Base-by-base conservation (phyloP, 352 stramenopile genomes). In the Phytophthora constricta region DNA sequence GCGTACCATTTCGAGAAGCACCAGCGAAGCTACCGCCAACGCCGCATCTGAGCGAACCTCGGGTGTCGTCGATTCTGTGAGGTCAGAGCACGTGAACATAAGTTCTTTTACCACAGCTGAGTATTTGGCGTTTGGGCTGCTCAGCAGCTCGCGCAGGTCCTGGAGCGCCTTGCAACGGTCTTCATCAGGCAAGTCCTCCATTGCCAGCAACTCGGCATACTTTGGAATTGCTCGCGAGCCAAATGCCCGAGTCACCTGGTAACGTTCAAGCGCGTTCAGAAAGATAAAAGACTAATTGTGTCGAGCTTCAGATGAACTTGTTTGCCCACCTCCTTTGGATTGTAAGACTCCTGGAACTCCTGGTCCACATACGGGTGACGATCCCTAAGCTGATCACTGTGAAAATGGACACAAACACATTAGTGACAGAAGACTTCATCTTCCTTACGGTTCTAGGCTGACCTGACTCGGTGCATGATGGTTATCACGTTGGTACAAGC, bases 401-500 rank as follows among this genome's bases (percentile, higher is more conserved):
- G 34, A n/a, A 2, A n/a, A 42, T n/a, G 9, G 13, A 26, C 5
- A 41, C 5, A 11, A 53, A 31, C 41, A 14, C 14, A 39, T 19
- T 20, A 10, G n/a, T 25, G 41, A 63, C 9, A 31, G 31, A n/a
- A n/a, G n/a, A n/a, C n/a, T n/a, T n/a, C n/a, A n/a, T n/a, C n/a
- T n/a, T n/a, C n/a, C 17, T 46, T 1, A 8, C 10, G 10, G 20
- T 37, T 17, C 22, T 37, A 27, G 17, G 11, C 50, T 47, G 59
- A 84, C 79, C 79, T 91, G 45, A 89, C 79, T 61, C 75, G 77
- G 48, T 91, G 83, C 83, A 91, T 90, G 26, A 20, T 66, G 23
- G 5, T 5, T 5, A 14, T 23, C 17, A n/a, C n/a, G n/a, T n/a
- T n/a, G n/a, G n/a, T n/a, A n/a, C n/a, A n/a, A n/a, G n/a, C n/a